These are phyloP conservation scores for Hortaea werneckii DNA, from an alignment of 2,329 filamentous ascomycete genomes.

Conservation along the genomic window DNA sequence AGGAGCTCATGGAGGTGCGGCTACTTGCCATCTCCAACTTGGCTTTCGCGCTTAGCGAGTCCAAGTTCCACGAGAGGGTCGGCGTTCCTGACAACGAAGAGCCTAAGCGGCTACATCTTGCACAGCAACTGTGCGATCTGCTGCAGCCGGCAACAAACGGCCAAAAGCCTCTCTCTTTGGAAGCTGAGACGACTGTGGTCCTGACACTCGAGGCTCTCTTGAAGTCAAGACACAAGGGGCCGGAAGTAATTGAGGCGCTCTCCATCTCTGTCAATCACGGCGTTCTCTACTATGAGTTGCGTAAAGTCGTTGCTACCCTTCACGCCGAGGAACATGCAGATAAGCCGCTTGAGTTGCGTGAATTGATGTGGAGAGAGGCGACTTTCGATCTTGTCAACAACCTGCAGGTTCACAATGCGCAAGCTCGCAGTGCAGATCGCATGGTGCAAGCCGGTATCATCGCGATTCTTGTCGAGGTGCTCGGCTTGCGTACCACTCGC, in stretches of 20 bases:
- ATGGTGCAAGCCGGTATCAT: constrained; percentile 84
- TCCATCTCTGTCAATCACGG: constrained; percentile 96
- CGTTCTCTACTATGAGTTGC: constrained; percentile 81
- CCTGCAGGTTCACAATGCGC: constrained; percentile 48
- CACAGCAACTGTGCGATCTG: constrained; percentile 84
- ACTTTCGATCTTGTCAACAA: constrained; percentile 81
- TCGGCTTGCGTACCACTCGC: constrained; percentile 70
- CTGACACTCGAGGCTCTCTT: constrained; percentile 76
- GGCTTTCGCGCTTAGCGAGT: constrained; percentile 77
- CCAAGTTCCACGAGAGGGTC: constrained; percentile 74
- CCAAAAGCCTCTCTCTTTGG: constrained; percentile 56
- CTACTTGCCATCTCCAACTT: constrained; percentile 83
- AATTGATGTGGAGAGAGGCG: constrained; percentile 82
- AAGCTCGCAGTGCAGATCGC: constrained; percentile 59
- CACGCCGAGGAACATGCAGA: constrained; percentile 47
- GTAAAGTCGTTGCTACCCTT: constrained; percentile 81
- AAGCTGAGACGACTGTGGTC: constrained; percentile 73
- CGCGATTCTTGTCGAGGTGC: constrained; percentile 78
- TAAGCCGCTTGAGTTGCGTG: constrained; percentile 48
- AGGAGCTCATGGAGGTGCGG: constrained; percentile 63
- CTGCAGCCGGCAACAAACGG: constrained; percentile 72
- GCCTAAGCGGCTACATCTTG: constrained; percentile 76
- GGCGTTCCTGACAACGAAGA: constrained; percentile 82
- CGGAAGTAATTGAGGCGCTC: constrained; percentile 80
- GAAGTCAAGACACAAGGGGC: constrained; percentile 62